Evolutionary conservation across 176 grass and related monocot genomes (phyloP), one percentile per base, ranked within the genome.

Genomic region (Rhipidocladum racemiflorum): DNA sequence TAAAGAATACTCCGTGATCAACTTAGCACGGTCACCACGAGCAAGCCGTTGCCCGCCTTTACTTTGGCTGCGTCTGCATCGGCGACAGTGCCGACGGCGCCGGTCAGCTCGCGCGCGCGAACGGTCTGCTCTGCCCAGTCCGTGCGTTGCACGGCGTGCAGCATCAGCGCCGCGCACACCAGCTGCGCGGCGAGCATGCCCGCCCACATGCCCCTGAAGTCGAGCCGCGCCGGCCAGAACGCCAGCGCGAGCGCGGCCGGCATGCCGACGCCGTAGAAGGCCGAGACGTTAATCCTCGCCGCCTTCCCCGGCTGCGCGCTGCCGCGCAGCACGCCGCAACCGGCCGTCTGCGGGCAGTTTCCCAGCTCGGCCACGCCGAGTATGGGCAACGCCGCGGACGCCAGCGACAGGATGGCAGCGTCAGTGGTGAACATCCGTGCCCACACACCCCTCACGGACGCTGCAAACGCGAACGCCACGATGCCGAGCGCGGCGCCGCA

Each of bases 311-410:
- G 90, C 44, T 89, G 81, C 16, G 92, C 94, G 69, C 88, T 91
- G 35, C 92, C 94, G 18, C 94, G 85, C 42, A 97, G 92, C 83
- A 97, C 92, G 55, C 94, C 92, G 65, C 90, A 90, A 15, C 94
- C 92, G 15, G 86, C 87, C 56, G 94, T 97, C 85, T 97, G 94
- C 56, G 92, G 89, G 79, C 94, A 94, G 80, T 97, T 97, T 0
- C 94, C 94, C 4, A 97, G 87, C 86, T 97, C 94, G 29, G 92
- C 93, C 6, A 87, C 68, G n/a, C 94, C 94, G 16, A 97, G 76
- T 8, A 94, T 85, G 8, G 94, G 92, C 79, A 97, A 84, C 78
- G 82, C 94, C 9, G 67, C 77, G 2, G 94, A 67, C 24, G 77
- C 86, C 66, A 97, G 74, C 35, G 36, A 60, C 43, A 89, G 70